Percentiles rank a stretch among this genome's conserved stretches.
Evolutionary conservation across 225 moss, liverwort and hornwort species (phyloP).

Genomic region (Takakia lepidozioides): DNA sequence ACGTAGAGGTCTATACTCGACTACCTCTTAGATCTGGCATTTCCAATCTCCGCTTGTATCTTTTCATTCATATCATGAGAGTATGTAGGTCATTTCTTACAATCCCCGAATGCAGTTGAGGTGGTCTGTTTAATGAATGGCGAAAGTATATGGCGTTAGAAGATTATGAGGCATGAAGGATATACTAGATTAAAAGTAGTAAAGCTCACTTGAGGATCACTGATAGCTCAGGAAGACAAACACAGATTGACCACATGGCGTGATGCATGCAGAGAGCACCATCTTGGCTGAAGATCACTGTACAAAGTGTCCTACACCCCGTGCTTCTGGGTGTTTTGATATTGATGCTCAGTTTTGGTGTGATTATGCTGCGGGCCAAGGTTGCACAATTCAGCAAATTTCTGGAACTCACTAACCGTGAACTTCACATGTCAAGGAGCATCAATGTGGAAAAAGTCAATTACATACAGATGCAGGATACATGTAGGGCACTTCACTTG

Average conservation of each 20-base stretch:
- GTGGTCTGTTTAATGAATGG: not conserved
- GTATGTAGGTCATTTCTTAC: not conserved
- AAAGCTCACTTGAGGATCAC: too few relatives aligned
- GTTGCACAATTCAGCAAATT: constrained; percentile 45
- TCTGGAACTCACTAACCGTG: constrained; percentile 50
- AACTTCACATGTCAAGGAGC: constrained; percentile 47
- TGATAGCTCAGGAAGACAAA: too few relatives aligned
- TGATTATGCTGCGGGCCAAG: constrained; percentile 54
- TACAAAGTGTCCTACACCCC: constrained; percentile 50
- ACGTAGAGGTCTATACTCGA: constrained; percentile 36
- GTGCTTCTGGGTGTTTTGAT: constrained; percentile 48
- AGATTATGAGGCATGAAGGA: not conserved
- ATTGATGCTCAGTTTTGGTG: constrained; percentile 24
- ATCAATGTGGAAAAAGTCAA: constrained; percentile 2
- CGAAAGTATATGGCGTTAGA: not conserved
- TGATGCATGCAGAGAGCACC: constrained; percentile 45
- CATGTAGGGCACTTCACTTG: too few relatives aligned
- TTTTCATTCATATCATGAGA: not conserved
- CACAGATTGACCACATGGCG: not conserved
- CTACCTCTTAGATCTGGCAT: not conserved
- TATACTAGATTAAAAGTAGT: not conserved
- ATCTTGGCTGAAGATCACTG: constrained; percentile 9
- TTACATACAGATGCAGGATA: constrained; percentile 13
- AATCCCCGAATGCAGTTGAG: not conserved
- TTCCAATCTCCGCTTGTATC: not conserved